Conservation (phyloP, 345 rosid species). For the Sisymbrium altissimum region DNA sequence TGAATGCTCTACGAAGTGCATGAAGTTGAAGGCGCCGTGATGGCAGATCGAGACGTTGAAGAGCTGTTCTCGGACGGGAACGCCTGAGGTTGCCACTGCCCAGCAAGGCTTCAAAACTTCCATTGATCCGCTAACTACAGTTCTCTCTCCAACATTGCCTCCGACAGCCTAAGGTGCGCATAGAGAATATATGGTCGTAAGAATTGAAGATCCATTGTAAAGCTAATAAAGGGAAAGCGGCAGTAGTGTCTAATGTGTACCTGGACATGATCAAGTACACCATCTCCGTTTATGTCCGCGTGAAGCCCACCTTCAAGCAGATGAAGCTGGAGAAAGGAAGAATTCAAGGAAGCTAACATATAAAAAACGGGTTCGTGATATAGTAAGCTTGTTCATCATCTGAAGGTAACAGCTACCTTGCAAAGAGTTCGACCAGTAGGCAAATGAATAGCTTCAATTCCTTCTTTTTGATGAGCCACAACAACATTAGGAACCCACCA, state of each 20-base stretch:
- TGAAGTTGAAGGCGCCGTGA: conserved; percentile 68
- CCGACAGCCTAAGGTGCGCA: conserved; percentile 76
- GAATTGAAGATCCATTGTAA: not conserved
- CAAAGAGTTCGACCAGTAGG: conserved; percentile 94
- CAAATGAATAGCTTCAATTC: conserved; percentile 94
- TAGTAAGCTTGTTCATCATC: not conserved
- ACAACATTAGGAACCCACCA: conserved; percentile 99
- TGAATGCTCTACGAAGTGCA: conserved; percentile 77
- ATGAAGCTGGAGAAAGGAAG: conserved; percentile 60
- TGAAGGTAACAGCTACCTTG: conserved; percentile 51
- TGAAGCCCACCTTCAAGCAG: conserved; percentile 99
- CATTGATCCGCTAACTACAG: conserved; percentile 77
- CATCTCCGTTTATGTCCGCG: conserved; percentile 99
- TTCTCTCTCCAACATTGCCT: conserved; percentile 80
- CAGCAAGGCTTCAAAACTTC: conserved; percentile 82
- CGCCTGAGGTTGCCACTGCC: conserved; percentile 99
- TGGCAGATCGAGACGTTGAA: conserved; percentile 96
- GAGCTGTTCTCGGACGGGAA: conserved; percentile 91
- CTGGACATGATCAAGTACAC: conserved; percentile 99
- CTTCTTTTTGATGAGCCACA: conserved; percentile 96
- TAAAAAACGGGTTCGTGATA: not conserved
- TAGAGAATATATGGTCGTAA: conserved; percentile 10
- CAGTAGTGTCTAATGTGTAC: conserved; percentile 34
- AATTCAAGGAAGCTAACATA: not conserved
- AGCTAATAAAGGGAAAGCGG: not conserved